These are phyloP conservation scores for Xylaria telfairii DNA, from an alignment of 495 filamentous ascomycete species.

Conservation along the genomic window DNA sequence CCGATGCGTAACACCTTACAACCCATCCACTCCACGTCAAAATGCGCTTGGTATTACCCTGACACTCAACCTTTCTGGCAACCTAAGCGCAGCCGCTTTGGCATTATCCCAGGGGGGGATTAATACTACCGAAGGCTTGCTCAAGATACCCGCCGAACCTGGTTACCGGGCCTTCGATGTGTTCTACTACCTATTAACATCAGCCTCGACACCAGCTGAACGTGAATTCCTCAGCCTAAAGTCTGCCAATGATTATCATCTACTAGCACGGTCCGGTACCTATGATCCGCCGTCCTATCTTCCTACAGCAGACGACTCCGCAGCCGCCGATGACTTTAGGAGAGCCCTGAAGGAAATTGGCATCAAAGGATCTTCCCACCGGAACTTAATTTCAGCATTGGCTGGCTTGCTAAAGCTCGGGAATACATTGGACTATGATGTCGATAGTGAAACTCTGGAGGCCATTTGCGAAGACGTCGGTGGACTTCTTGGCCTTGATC, in stretches of 20 bases:
- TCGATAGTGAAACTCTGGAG: conserved; percentile 86
- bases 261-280: conserved; percentile 82
- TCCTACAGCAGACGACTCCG: conserved; percentile 90
- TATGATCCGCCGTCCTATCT: conserved; percentile 89
- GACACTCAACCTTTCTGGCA: conserved; percentile 81
- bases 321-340: conserved; percentile 91
- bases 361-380: conserved; percentile 82
- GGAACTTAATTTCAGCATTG: conserved; percentile 81
- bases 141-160: conserved; percentile 77
- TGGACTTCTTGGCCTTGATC: conserved; percentile 83
- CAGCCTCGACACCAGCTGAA: conserved; percentile 87
- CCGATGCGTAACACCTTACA: conserved; percentile 83
- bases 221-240: conserved; percentile 89
- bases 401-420: conserved; percentile 90
- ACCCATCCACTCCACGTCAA: conserved; percentile 83
- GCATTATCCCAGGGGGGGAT: conserved; percentile 87
- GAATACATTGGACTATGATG: conserved; percentile 81
- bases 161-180: conserved; percentile 97
- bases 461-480: conserved; percentile 90
- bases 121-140: conserved; percentile 79
- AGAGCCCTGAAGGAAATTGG: conserved; percentile 83
- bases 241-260: conserved; percentile 73
- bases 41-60: conserved; percentile 80
- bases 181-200: conserved; percentile 94
- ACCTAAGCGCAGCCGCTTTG: conserved; percentile 74